phyloP scores from a whole-genome alignment of 1,284 basidiomycete species.

The Boletus sp. region DNA sequence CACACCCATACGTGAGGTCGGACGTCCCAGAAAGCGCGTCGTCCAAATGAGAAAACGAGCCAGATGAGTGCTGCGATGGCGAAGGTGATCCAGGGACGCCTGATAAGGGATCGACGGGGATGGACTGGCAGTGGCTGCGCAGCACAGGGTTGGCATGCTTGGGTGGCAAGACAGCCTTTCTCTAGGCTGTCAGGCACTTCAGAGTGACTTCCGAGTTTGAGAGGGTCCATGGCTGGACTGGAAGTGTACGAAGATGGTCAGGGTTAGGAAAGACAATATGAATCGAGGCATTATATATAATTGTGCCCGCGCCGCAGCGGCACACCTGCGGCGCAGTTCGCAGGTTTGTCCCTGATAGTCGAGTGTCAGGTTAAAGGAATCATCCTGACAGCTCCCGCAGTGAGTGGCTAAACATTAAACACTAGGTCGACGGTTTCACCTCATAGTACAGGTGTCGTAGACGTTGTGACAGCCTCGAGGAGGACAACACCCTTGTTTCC shows the following conservation, averaged over 20 bases:
- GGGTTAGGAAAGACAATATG: not conserved
- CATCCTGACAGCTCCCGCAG: not conserved
- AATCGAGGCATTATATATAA: constrained; percentile 2
- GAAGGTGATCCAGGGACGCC: constrained; percentile 10
- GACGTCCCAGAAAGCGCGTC: constrained; percentile 2
- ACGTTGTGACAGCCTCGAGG: too few species aligned
- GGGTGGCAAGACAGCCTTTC: constrained; percentile 16
- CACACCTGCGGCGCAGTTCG: not conserved
- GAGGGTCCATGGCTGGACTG: constrained; percentile 26
- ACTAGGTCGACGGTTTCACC: too few species aligned
- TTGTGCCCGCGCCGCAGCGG: not conserved
- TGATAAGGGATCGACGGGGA: constrained; percentile 5
- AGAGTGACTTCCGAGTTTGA: constrained; percentile 7
- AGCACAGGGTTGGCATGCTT: not conserved
- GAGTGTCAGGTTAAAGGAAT: too few species aligned
- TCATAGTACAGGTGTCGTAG: too few species aligned
- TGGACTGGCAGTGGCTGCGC: not conserved
- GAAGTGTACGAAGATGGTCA: not conserved
- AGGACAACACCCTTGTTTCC: too few species aligned
- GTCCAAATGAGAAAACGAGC: constrained; percentile 13
- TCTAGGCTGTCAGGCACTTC: constrained; percentile 15
- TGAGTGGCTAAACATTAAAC: too few species aligned
- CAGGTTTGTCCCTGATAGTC: too few species aligned
- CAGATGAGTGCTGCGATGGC: constrained; percentile 9
- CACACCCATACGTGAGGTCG: constrained; percentile 14